Percentiles rank a stretch among this genome's conserved stretches.
Evolutionary conservation across 305 asterid genomes (phyloP).

Genomic region (Plantago rigida): DNA sequence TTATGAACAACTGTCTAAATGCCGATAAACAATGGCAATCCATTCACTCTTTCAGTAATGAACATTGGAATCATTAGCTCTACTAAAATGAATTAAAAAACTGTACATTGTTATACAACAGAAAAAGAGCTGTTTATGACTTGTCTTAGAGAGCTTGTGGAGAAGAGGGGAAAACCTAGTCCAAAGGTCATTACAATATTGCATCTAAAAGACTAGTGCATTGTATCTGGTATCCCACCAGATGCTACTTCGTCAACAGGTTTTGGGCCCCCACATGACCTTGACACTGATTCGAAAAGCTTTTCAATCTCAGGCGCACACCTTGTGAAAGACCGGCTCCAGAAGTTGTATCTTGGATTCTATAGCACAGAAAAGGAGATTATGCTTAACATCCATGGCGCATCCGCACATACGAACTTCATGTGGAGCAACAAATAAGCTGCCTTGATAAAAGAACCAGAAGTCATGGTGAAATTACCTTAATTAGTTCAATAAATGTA

Average conservation of each 20-base stretch:
- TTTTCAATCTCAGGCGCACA: conserved; percentile 96
- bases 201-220: conserved; percentile 35
- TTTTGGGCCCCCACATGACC: conserved; percentile 92
- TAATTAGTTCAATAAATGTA: conserved; percentile 80
- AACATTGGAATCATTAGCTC: too few relatives aligned
- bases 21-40: too few relatives aligned
- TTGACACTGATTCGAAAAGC: conserved; percentile 78
- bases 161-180: too few relatives aligned
- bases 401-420: too few relatives aligned
- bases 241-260: conserved; percentile 73
- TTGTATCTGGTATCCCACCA: conserved; percentile 55
- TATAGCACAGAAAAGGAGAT: conserved; percentile 22
- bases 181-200: too few relatives aligned
- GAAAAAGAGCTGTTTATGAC: too few relatives aligned
- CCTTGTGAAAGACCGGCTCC: conserved; percentile 82
- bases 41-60: too few relatives aligned
- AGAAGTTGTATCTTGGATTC: conserved; percentile 91
- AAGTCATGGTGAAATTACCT: conserved; percentile 36
- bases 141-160: too few relatives aligned
- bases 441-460: neutral
- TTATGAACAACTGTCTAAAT: too few relatives aligned
- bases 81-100: too few relatives aligned
- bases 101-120: too few relatives aligned
- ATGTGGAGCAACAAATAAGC: neutral
- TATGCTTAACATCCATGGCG: neutral